Percentiles rank a stretch among this genome's conserved stretches.
Conservation (phyloP, 2,329 filamentous ascomycete species). For the Atkinsonella hypoxylon region DNA sequence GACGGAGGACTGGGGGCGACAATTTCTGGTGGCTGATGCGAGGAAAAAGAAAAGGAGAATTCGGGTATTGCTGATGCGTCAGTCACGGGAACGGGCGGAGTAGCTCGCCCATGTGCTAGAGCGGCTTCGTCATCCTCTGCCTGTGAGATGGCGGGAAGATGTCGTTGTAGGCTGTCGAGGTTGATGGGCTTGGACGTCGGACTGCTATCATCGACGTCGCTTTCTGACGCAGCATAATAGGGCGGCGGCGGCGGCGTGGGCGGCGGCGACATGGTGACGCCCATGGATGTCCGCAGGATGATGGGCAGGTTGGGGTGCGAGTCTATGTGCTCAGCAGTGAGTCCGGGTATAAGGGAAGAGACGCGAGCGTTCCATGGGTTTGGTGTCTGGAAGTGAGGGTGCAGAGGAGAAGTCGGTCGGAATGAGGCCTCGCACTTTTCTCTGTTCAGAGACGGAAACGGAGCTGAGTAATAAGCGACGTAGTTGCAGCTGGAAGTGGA, state of each 20-base stretch:
- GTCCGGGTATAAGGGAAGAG: slow-evolving; percentile 25
- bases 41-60: slow-evolving; percentile 11
- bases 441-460: background rate
- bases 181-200: slow-evolving; percentile 4
- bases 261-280: slow-evolving; percentile 5
- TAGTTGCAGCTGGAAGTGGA: background rate
- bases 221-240: slow-evolving; percentile 4
- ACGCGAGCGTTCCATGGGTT: slow-evolving; percentile 24
- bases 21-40: slow-evolving; percentile 15
- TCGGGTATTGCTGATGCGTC: slow-evolving; percentile 12
- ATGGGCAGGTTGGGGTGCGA: slow-evolving; percentile 2
- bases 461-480: background rate
- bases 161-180: slow-evolving; percentile 1
- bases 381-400: slow-evolving; percentile 18
- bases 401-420: slow-evolving; percentile 12
- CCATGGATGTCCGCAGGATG: slow-evolving; percentile 16
- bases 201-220: slow-evolving; percentile 4
- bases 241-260: slow-evolving; percentile 13
- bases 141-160: background rate
- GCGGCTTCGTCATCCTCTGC: background rate
- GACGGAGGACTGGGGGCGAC: slow-evolving; percentile 19
- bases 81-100: slow-evolving; percentile 7
- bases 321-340: slow-evolving; percentile 24
- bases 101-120: background rate
- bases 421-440: slow-evolving; percentile 1